Percentiles rank a stretch among this genome's conserved stretches.
Conservation (phyloP, 164 flowering plant species). For the Cinnamomum chago region DNA sequence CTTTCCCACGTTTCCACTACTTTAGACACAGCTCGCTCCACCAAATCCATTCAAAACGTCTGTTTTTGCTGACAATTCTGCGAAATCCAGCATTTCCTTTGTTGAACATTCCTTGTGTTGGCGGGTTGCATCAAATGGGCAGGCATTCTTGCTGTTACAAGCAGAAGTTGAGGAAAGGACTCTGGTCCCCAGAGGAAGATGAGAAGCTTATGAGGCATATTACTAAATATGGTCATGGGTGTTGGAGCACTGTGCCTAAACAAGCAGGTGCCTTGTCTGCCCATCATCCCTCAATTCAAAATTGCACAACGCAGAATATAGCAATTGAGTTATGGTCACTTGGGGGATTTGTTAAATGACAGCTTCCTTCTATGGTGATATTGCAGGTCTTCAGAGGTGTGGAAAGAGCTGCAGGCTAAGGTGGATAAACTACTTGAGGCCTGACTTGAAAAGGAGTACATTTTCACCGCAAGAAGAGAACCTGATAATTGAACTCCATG, state of each 20-base stretch:
- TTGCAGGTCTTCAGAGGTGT: constrained; percentile 73
- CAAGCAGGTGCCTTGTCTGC: constrained; percentile 52
- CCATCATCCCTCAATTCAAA: not conserved
- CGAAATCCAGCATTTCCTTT: not conserved
- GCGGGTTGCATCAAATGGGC: constrained; percentile 41
- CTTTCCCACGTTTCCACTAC: constrained; percentile 14
- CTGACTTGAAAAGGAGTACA: constrained; percentile 82
- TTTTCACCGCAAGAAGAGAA: constrained; percentile 77
- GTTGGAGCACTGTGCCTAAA: constrained; percentile 97
- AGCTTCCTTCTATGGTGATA: constrained; percentile 1
- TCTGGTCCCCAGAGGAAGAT: constrained; percentile 97
- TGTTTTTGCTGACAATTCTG: not conserved
- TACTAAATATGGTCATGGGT: constrained; percentile 89
- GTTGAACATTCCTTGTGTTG: too few relatives aligned
- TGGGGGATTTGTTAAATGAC: not conserved
- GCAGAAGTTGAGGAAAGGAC: constrained; percentile 89
- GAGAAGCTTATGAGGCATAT: constrained; percentile 77
- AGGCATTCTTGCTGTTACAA: constrained; percentile 94
- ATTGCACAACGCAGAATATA: not conserved
- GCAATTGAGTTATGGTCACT: not conserved
- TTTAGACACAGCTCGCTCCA: not conserved
- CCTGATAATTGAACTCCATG: constrained; percentile 74
- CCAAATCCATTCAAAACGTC: constrained; percentile 7
- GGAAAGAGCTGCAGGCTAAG: constrained; percentile 86
- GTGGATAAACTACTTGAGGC: constrained; percentile 89